phyloP scores from a whole-genome alignment of 2,329 filamentous ascomycete species.

The Aspergillus felis region DNA sequence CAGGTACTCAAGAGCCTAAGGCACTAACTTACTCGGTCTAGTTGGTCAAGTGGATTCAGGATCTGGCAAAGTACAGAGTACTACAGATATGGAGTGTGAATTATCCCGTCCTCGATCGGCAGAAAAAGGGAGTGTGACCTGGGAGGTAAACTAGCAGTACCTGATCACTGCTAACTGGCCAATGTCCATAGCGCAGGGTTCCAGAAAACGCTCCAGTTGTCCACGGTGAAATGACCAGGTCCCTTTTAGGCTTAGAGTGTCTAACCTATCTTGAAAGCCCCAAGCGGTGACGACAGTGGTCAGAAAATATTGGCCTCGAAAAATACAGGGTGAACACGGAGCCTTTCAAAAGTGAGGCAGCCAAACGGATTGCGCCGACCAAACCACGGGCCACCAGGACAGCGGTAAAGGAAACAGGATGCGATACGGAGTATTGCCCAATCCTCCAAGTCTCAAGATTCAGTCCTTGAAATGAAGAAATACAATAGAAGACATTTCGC shows the following conservation, averaged over 20 bases:
- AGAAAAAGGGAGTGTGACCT: not conserved
- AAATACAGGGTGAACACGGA: slow-evolving; percentile 3
- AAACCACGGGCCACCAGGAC: slow-evolving; percentile 21
- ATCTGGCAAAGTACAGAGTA: no score
- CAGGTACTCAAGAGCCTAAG: not conserved
- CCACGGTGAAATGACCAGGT: not conserved
- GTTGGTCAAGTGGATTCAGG: no score
- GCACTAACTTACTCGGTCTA: not conserved
- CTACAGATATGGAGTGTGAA: not conserved
- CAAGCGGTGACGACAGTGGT: not conserved
- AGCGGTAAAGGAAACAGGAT: not conserved
- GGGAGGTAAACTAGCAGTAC: not conserved
- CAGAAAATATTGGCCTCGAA: not conserved
- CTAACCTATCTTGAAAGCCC: not conserved
- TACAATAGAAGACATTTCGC: not conserved
- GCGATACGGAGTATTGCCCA: not conserved
- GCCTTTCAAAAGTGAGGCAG: slow-evolving; percentile 33
- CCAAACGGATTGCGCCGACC: slow-evolving; percentile 32
- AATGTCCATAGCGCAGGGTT: not conserved
- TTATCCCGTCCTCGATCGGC: not conserved
- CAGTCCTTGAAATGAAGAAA: not conserved
- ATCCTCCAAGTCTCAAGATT: not conserved
- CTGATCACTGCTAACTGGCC: not conserved
- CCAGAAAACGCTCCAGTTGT: not conserved
- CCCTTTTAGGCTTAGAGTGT: not conserved